phyloP scores from a whole-genome alignment of 2,329 filamentous ascomycete genomes.

The Emydomyces testavorans region DNA sequence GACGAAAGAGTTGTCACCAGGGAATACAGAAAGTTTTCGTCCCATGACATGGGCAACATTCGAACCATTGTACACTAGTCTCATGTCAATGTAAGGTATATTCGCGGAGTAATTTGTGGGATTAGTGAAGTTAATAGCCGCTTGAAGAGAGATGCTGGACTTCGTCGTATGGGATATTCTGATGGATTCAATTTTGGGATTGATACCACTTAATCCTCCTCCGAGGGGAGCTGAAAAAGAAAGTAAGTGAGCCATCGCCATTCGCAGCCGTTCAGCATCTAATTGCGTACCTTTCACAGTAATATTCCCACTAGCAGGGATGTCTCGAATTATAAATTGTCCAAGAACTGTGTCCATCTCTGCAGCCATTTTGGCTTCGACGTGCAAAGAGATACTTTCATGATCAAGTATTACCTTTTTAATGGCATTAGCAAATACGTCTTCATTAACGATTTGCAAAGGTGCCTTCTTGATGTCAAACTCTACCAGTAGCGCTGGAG shows the following conservation, averaged over 20 bases:
- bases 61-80: conserved; percentile 61
- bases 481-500: conserved; percentile 57
- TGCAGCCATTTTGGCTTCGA: conserved; percentile 72
- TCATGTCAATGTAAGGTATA: conserved; percentile 69
- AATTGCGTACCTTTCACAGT: conserved; percentile 80
- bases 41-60: conserved; percentile 64
- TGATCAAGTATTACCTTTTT: conserved; percentile 66
- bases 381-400: conserved; percentile 56
- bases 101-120: conserved; percentile 74
- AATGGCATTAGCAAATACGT: conserved; percentile 70
- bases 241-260: conserved; percentile 21
- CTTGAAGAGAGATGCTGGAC: conserved; percentile 58
- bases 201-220: conserved; percentile 41
- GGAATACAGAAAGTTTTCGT: conserved; percentile 49
- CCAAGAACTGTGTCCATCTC: conserved; percentile 73
- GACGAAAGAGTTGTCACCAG: conserved; percentile 62
- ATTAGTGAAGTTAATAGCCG: conserved; percentile 73
- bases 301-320: conserved; percentile 73
- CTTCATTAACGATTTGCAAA: conserved; percentile 66
- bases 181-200: conserved; percentile 59
- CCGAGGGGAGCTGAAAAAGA: conserved; percentile 46
- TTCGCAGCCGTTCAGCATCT: conserved; percentile 20
- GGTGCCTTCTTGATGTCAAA: conserved; percentile 69
- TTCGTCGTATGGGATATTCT: conserved; percentile 60
- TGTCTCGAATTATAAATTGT: conserved; percentile 64